Conservation (phyloP, 2,329 filamentous ascomycete species). For the Hansfordia pulvinata region DNA sequence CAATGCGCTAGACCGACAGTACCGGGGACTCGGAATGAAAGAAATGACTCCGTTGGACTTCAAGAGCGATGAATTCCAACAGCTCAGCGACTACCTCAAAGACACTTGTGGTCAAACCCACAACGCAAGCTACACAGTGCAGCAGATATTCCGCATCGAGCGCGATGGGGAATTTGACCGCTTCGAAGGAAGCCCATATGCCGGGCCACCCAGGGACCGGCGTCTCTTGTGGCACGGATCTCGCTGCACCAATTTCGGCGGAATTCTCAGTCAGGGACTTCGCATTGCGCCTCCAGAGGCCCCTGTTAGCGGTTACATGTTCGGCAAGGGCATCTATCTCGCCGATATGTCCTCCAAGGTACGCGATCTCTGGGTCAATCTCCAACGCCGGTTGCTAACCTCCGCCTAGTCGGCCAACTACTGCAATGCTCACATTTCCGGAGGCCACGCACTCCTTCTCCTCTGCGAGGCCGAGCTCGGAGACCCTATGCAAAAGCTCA, state of each 20-base stretch:
- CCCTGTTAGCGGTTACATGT: slow-evolving; percentile 72
- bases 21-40: slow-evolving; percentile 53
- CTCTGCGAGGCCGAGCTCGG: slow-evolving; percentile 80
- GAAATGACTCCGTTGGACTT: slow-evolving; percentile 62
- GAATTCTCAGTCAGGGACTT: slow-evolving; percentile 76
- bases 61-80: slow-evolving; percentile 45
- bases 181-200: slow-evolving; percentile 43
- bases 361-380: slow-evolving; percentile 1
- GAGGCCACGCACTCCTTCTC: slow-evolving; percentile 59
- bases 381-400: neutral
- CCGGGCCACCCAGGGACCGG: slow-evolving; percentile 42
- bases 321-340: slow-evolving; percentile 80
- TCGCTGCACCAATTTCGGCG: slow-evolving; percentile 70
- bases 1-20: slow-evolving; percentile 60
- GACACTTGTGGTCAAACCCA: slow-evolving; percentile 58
- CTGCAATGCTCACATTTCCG: slow-evolving; percentile 48
- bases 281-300: slow-evolving; percentile 83
- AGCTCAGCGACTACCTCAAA: slow-evolving; percentile 53
- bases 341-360: slow-evolving; percentile 70
- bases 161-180: slow-evolving; percentile 58
- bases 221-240: slow-evolving; percentile 83
- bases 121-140: slow-evolving; percentile 40
- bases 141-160: slow-evolving; percentile 74
- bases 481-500: slow-evolving; percentile 55
- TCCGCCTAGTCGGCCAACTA: slow-evolving; percentile 51